Conservation (phyloP, 768 basidiomycete genomes). For the Lentinula raphanica region DNA sequence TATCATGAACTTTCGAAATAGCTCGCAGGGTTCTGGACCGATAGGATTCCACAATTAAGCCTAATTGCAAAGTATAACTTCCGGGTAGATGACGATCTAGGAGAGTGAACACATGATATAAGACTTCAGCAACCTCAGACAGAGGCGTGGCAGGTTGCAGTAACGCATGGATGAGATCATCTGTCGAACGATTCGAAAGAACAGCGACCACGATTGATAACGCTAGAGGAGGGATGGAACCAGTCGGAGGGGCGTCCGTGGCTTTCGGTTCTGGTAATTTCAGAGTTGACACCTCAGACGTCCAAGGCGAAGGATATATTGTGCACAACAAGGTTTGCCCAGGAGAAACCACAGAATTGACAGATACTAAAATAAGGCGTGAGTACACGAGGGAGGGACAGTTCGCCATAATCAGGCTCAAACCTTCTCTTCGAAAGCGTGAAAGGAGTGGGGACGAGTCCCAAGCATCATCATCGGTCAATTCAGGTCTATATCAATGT, state of each 20-base stretch:
- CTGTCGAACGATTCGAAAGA: conserved; percentile 44
- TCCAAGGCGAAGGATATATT: conserved; percentile 38
- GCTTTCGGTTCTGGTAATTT: conserved; percentile 36
- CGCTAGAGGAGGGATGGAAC: conserved; percentile 17
- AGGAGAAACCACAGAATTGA: conserved; percentile 51
- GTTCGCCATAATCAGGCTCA: background rate
- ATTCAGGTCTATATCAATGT: conserved; percentile 40
- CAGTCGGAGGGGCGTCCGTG: background rate
- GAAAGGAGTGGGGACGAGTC: conserved; percentile 42
- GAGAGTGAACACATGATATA: conserved; percentile 41
- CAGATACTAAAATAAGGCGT: conserved; percentile 45
- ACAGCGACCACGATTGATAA: conserved; percentile 37
- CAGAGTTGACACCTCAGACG: conserved; percentile 37
- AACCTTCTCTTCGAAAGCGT: conserved; percentile 40
- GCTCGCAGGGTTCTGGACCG: conserved; percentile 16
- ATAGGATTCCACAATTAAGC: conserved; percentile 8
- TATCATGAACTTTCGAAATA: conserved; percentile 25
- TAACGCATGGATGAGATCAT: conserved; percentile 58
- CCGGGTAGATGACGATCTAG: conserved; percentile 38
- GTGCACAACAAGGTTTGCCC: conserved; percentile 55
- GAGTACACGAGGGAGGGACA: background rate
- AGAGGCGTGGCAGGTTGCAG: conserved; percentile 35
- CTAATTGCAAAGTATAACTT: conserved; percentile 35
- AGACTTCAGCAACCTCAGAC: conserved; percentile 37
- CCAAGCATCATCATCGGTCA: conserved; percentile 48